Base-by-base conservation (phyloP, 441 rosid genomes). In the Gossypium armourianum region DNA sequence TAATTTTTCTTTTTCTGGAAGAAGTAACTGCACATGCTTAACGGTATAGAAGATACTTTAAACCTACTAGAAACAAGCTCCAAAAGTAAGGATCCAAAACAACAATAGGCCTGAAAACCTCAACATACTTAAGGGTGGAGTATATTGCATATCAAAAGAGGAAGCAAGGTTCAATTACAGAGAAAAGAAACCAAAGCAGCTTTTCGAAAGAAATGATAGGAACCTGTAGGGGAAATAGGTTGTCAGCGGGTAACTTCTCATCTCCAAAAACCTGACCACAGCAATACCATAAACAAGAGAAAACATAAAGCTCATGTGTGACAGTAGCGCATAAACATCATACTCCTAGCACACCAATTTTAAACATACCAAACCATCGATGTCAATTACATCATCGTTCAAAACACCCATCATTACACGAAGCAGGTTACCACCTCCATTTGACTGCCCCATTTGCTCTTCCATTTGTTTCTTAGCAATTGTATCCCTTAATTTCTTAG, bases 391-490 rank as follows among this genome's bases (percentile, higher is more conserved):
- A 71, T 90, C 97, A 76, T 92, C 99, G 84, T 94, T 90, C 79
- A 94, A 71, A 80, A 91, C 96, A 78, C 86, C 96, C 84, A 94
- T 88, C 96, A 94, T 88, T 68, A 92, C 53, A 67, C 92, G 97
- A 28, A 94, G 77, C 72, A 94, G 79, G 83, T 90, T 87, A 75
- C 93, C 94, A 20, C 96, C 96, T 70, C 96, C 94, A 74, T 87
- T 88, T 53, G 90, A 74, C 72, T 86, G 83, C 77, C 90, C 91
- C 77, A 77, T 80, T 79, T 90, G 97, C 77, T 80, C 89, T 80
- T 89, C 97, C 96, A 86, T 87, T 78, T 91, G 96, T 79, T 91
- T 94, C 75, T 90, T 93, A 74, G 97, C 97, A 82, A 92, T 89
- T 58, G 93, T 92, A 76, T 91, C 97, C 82, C 97, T 87, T 82